Evolutionary conservation across 2,329 filamentous ascomycete genomes (phyloP).

Genomic region (Camptophora hylomeconis): DNA sequence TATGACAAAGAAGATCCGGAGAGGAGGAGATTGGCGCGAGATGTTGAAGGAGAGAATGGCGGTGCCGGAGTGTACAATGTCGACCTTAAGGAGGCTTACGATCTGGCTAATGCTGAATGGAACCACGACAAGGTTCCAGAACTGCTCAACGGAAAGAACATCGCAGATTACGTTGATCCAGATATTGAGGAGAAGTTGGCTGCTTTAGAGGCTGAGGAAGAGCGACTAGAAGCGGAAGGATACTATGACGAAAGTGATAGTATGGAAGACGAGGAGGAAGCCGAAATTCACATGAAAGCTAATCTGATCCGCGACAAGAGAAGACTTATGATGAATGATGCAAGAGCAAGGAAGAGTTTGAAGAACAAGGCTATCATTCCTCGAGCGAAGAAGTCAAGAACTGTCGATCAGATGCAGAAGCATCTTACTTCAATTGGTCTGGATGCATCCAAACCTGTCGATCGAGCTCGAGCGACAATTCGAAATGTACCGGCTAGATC

Average conservation of each 20-base stretch:
- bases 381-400: slow-evolving; percentile 65
- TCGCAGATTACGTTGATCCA: slow-evolving; percentile 92
- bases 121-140: slow-evolving; percentile 94
- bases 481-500: slow-evolving; percentile 53
- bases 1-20: slow-evolving; percentile 86
- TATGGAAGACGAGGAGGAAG: slow-evolving; percentile 78
- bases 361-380: slow-evolving; percentile 96
- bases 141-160: slow-evolving; percentile 87
- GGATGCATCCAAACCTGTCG: slow-evolving; percentile 62
- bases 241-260: slow-evolving; percentile 82
- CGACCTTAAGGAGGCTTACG: slow-evolving; percentile 77
- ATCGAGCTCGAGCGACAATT: slow-evolving; percentile 54
- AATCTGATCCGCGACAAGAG: slow-evolving; percentile 93
- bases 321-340: slow-evolving; percentile 81
- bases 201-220: slow-evolving; percentile 88
- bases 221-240: slow-evolving; percentile 77
- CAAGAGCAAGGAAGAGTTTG: slow-evolving; percentile 86
- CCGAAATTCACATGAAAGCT: slow-evolving; percentile 79
- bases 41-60: slow-evolving; percentile 82
- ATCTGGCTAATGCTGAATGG: slow-evolving; percentile 81
- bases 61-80: slow-evolving; percentile 94
- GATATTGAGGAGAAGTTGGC: slow-evolving; percentile 90
- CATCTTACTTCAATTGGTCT: slow-evolving; percentile 75
- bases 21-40: slow-evolving; percentile 63
- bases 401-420: slow-evolving; percentile 73